Conservation (phyloP, 495 filamentous ascomycete species). For the Hypoxylon lenormandii region DNA sequence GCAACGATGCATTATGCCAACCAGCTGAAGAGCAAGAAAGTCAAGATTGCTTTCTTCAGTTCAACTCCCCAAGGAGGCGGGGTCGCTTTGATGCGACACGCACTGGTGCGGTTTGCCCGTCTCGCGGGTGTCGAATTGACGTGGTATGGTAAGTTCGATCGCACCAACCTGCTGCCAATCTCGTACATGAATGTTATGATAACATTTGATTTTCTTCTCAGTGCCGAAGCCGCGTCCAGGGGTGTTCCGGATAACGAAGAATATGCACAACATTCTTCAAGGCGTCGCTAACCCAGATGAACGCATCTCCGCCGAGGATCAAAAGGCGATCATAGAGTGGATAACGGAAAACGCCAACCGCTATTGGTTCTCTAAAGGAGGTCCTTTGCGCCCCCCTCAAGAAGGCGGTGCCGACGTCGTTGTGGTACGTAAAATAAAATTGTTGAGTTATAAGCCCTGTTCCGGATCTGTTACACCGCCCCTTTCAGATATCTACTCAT, state of each 20-base stretch:
- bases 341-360: conserved; percentile 78
- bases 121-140: conserved; percentile 74
- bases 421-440: conserved; percentile 62
- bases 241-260: conserved; percentile 89
- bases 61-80: conserved; percentile 88
- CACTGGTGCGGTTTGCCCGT: conserved; percentile 78
- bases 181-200: conserved; percentile 13
- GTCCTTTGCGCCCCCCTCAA: conserved; percentile 73
- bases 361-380: conserved; percentile 78
- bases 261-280: conserved; percentile 92
- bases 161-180: neutral
- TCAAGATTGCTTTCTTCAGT: conserved; percentile 86
- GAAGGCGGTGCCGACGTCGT: conserved; percentile 84
- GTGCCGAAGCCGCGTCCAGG: conserved; percentile 87
- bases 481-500: neutral
- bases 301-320: conserved; percentile 70
- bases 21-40: conserved; percentile 72
- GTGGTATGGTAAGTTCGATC: conserved; percentile 71
- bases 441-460: neutral
- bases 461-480: neutral
- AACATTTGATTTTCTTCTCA: conserved; percentile 60
- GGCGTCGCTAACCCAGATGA: conserved; percentile 75
- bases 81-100: conserved; percentile 89
- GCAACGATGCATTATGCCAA: conserved; percentile 74
- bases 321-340: conserved; percentile 74